Conservation (phyloP, 306 rosid species). For the Mucuna pruriens region DNA sequence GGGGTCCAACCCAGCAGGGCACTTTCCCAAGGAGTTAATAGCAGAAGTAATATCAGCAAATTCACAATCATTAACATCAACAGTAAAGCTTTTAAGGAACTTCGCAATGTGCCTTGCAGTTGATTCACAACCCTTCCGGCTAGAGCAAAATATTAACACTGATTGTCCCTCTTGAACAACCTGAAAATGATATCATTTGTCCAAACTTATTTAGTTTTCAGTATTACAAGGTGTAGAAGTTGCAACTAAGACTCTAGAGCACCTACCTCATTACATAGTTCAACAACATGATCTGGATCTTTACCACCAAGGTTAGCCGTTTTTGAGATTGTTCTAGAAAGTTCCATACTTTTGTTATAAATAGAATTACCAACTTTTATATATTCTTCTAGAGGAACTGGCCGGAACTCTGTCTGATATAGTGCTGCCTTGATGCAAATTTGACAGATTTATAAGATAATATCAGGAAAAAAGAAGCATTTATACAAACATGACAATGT, state of each 20-base stretch:
- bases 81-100: slow-evolving; percentile 69
- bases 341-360: slow-evolving; percentile 82
- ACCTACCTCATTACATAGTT: slow-evolving; percentile 90
- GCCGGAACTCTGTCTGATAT: slow-evolving; percentile 93
- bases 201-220: slow-evolving; percentile 29
- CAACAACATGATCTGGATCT: slow-evolving; percentile 98
- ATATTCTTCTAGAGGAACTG: slow-evolving; percentile 96
- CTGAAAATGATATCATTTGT: slow-evolving; percentile 53
- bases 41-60: slow-evolving; percentile 69
- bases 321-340: slow-evolving; percentile 74
- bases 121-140: slow-evolving; percentile 98
- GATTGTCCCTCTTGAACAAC: slow-evolving; percentile 97
- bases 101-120: slow-evolving; percentile 87
- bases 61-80: slow-evolving; percentile 59
- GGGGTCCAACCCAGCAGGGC: slow-evolving; percentile 96
- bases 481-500: slow-evolving; percentile 24
- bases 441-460: slow-evolving; percentile 34
- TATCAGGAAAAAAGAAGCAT: slow-evolving; percentile 25
- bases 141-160: slow-evolving; percentile 92
- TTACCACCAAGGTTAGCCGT: slow-evolving; percentile 83
- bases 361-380: slow-evolving; percentile 85
- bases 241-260: slow-evolving; percentile 34
- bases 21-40: slow-evolving; percentile 73
- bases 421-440: slow-evolving; percentile 84
- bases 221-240: slow-evolving; percentile 32